Percentiles rank a stretch among this genome's conserved stretches.
Evolutionary conservation across 140 eudicot species (phyloP).

Genomic region (Bidens hawaiensis): DNA sequence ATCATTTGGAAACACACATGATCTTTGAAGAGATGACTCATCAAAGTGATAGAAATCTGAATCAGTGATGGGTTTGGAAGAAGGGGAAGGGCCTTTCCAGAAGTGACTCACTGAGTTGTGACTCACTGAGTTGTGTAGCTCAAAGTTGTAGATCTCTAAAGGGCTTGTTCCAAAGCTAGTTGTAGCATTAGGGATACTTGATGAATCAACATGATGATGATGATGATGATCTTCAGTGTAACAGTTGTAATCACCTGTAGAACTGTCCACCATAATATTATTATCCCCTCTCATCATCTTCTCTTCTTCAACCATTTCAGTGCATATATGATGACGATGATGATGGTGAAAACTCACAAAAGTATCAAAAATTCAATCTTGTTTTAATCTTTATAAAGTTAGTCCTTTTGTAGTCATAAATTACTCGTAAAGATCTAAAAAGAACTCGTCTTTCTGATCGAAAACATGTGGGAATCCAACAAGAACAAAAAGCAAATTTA

Average conservation of each 20-base stretch:
- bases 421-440: conserved; percentile 27
- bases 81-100: conserved; percentile 39
- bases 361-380: conserved; percentile 17
- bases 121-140: conserved; percentile 40
- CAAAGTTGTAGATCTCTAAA: conserved; percentile 65
- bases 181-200: conserved; percentile 30
- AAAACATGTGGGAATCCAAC: conserved; percentile 34
- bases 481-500: conserved; percentile 40
- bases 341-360: not conserved
- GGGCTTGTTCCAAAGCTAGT: conserved; percentile 38
- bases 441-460: conserved; percentile 26
- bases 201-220: conserved; percentile 24
- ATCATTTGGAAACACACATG: conserved; percentile 76
- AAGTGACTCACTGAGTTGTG: conserved; percentile 33
- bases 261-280: conserved; percentile 31
- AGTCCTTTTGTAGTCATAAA: conserved; percentile 23
- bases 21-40: conserved; percentile 58
- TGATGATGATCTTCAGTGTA: conserved; percentile 38
- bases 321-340: conserved; percentile 30
- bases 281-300: conserved; percentile 37
- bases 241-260: conserved; percentile 40
- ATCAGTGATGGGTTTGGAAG: conserved; percentile 36
- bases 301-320: conserved; percentile 39
- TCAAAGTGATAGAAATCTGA: conserved; percentile 49
- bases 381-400: conserved; percentile 24